A percentile compares a stretch with the other conserved stretches of the same genome.
Conservation (phyloP, 257 asterid genomes). For the Jasminum sambac region DNA sequence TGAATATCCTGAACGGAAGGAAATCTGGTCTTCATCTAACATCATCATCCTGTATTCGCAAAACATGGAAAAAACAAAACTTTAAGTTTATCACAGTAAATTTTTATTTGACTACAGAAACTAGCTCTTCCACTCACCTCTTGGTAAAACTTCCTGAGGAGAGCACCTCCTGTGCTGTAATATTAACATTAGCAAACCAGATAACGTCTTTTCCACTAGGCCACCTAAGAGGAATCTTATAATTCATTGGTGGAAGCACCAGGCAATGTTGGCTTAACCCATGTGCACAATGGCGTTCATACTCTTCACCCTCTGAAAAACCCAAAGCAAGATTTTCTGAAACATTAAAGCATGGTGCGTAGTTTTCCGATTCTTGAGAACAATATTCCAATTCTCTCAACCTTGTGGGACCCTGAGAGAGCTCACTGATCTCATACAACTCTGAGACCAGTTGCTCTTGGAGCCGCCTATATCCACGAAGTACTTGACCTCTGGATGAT, state of each 20-base stretch:
- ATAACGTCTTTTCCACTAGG: slow-evolving; percentile 93
- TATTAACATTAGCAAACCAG: slow-evolving; percentile 96
- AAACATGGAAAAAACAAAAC: slow-evolving; percentile 3
- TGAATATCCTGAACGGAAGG: slow-evolving; percentile 84
- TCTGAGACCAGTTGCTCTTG: slow-evolving; percentile 85
- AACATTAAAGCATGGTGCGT: slow-evolving; percentile 85
- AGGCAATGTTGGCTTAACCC: slow-evolving; percentile 65
- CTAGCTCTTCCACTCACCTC: slow-evolving; percentile 55
- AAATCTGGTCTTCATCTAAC: slow-evolving; percentile 97
- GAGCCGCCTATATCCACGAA: slow-evolving; percentile 77
- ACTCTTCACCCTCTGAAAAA: slow-evolving; percentile 65
- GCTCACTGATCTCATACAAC: slow-evolving; percentile 84
- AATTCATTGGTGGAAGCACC: slow-evolving; percentile 84
- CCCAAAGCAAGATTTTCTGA: slow-evolving; percentile 75
- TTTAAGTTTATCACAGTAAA: slow-evolving; percentile 3
- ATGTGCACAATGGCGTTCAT: slow-evolving; percentile 61
- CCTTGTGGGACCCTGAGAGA: slow-evolving; percentile 64
- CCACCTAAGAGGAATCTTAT: slow-evolving; percentile 88
- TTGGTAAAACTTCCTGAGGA: slow-evolving; percentile 94
- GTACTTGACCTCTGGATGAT: slow-evolving; percentile 66
- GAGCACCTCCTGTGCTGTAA: slow-evolving; percentile 95
- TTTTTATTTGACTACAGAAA: slow-evolving; percentile 17
- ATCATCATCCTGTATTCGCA: slow-evolving; percentile 82
- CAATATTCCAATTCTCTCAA: slow-evolving; percentile 77
- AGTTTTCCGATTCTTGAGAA: slow-evolving; percentile 74